A percentile compares a stretch with the other conserved stretches of the same genome.
Evolutionary conservation across 73 alveolate species (phyloP).

Genomic region (Tetrahymena elliotti): DNA sequence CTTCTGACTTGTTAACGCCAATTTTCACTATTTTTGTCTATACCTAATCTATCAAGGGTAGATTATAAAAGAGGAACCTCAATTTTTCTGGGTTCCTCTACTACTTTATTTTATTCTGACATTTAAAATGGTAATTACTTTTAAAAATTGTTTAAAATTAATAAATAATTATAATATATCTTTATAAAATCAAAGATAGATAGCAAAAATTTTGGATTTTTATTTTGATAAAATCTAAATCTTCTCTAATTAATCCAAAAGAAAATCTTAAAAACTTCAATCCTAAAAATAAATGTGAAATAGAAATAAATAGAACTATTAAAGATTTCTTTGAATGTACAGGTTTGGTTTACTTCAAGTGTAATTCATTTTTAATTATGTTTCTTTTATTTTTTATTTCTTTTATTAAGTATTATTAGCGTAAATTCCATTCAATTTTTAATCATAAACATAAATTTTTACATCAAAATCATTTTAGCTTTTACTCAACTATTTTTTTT

Average conservation of each 20-base stretch:
- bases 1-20: neutral
- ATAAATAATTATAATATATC: neutral
- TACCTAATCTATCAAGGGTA: neutral
- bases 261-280: neutral
- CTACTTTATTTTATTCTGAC: neutral
- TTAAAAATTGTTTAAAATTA: neutral
- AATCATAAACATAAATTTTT: too few species aligned
- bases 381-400: too few species aligned
- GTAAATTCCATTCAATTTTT: too few species aligned
- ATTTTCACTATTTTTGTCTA: neutral
- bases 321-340: neutral
- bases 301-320: neutral
- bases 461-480: too few species aligned
- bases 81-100: neutral
- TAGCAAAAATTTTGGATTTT: neutral
- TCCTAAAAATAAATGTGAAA: neutral
- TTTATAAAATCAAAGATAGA: neutral
- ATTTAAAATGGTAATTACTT: neutral
- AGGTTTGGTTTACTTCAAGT: neutral
- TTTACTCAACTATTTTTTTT: too few species aligned
- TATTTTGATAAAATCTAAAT: neutral
- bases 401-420: too few species aligned
- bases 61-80: neutral
- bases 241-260: neutral
- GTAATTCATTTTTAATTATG: neutral